These are phyloP conservation scores for Leccinum arenicola DNA, from an alignment of 768 basidiomycete species.

Conservation along the genomic window DNA sequence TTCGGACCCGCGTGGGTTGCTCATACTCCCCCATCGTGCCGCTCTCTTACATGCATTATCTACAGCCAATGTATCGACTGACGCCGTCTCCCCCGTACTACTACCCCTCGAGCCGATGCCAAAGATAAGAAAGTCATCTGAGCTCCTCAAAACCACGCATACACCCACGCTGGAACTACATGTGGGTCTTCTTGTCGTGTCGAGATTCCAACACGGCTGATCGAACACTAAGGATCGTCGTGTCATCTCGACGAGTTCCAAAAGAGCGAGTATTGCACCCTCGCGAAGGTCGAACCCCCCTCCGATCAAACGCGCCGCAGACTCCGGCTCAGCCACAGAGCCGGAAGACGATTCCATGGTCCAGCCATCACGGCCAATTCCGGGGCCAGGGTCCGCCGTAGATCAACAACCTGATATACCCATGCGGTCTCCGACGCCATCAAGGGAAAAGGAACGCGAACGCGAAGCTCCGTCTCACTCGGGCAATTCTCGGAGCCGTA, in stretches of 20 bases:
- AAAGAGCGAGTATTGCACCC: not conserved
- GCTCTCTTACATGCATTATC: constrained; percentile 12
- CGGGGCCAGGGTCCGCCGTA: not conserved
- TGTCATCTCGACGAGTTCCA: constrained; percentile 2
- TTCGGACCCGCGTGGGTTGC: constrained; percentile 59
- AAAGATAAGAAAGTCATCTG: constrained; percentile 12
- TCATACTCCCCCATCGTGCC: constrained; percentile 6
- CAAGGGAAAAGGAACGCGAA: constrained; percentile 7
- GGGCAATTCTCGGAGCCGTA: constrained; percentile 23
- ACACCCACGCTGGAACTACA: constrained; percentile 10
- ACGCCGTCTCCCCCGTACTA: constrained; percentile 45
- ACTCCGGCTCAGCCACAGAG: constrained; percentile 30
- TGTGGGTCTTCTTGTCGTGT: constrained; percentile 17
- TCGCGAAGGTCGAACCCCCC: constrained; percentile 11
- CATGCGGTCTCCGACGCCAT: constrained; percentile 22
- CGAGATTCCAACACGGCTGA: constrained; percentile 10
- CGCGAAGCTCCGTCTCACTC: constrained; percentile 1
- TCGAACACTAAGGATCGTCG: constrained; percentile 15
- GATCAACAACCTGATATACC: constrained; percentile 15
- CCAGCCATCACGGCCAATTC: not conserved
- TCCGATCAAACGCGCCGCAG: constrained; percentile 11
- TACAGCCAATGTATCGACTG: constrained; percentile 52
- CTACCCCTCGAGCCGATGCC: constrained; percentile 19
- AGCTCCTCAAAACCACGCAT: constrained; percentile 6
- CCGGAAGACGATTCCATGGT: constrained; percentile 21